Percentiles rank a stretch among this genome's conserved stretches.
These are phyloP conservation scores for Lentinula edodes DNA, from an alignment of 768 basidiomycete species.

Conservation along the genomic window DNA sequence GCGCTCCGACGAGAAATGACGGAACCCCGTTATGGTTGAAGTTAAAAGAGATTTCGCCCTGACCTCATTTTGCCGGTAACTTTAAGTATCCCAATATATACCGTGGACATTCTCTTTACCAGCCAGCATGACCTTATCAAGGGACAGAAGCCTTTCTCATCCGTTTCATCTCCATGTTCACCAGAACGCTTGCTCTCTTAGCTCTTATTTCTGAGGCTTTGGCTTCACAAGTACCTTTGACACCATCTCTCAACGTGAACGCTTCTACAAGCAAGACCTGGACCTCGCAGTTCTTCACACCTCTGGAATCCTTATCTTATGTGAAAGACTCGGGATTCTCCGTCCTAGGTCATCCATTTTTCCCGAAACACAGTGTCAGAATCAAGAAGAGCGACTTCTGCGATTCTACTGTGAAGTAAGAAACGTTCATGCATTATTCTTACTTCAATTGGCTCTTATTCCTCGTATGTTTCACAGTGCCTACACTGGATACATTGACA, in stretches of 20 bases:
- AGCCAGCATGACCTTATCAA: not conserved
- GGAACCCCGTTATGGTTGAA: not conserved
- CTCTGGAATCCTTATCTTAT: constrained; percentile 9
- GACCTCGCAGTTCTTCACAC: constrained; percentile 6
- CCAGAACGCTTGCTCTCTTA: not conserved
- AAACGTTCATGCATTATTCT: not conserved
- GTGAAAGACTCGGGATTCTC: constrained; percentile 23
- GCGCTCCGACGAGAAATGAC: not conserved
- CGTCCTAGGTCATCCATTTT: constrained; percentile 39
- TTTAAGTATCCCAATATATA: no score
- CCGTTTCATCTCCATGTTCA: not conserved
- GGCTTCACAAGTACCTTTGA: not conserved
- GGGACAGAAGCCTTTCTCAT: not conserved
- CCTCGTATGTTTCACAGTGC: constrained; percentile 23
- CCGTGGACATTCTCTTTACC: not conserved
- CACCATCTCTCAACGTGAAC: not conserved
- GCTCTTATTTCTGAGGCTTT: not conserved
- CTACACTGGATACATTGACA: constrained; percentile 66
- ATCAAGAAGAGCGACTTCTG: constrained; percentile 60
- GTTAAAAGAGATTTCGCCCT: not conserved
- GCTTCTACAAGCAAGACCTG: not conserved
- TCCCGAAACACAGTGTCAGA: constrained; percentile 49
- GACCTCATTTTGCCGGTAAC: not conserved
- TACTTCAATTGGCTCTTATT: not conserved
- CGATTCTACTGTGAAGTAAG: constrained; percentile 57